A percentile compares a stretch with the other conserved stretches of the same genome.
phyloP scores from a whole-genome alignment of 2,329 filamentous ascomycete genomes.

The Clonostachys sp. region DNA sequence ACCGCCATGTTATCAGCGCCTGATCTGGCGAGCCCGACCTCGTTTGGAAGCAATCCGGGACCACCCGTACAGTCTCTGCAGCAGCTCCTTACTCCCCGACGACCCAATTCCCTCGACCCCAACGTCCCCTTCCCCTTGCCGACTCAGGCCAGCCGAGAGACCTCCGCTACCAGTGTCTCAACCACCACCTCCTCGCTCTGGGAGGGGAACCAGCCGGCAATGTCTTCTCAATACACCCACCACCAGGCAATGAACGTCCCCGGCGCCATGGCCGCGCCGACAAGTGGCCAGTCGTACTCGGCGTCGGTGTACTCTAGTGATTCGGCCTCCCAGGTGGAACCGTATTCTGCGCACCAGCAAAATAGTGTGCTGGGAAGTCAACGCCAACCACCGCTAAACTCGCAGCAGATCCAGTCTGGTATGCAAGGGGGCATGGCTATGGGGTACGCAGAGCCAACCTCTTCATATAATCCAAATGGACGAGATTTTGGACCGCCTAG shows the following conservation, averaged over 20 bases:
- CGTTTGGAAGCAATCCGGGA: conserved; percentile 11
- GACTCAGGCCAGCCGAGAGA: conserved; percentile 23
- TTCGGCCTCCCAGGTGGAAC: conserved; percentile 6
- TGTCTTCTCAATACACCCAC: conserved; percentile 15
- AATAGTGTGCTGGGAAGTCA: too few relatives aligned
- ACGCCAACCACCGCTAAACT: background rate
- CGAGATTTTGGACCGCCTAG: background rate
- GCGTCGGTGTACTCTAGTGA: conserved; percentile 2
- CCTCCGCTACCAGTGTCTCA: conserved; percentile 23
- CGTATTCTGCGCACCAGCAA: background rate
- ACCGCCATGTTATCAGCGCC: background rate
- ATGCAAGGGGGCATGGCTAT: background rate
- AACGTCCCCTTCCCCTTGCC: conserved; percentile 17
- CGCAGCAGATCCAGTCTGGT: background rate
- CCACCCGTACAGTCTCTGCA: conserved; percentile 26
- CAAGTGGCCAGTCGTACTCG: conserved; percentile 7
- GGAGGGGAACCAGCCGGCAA: conserved; percentile 18
- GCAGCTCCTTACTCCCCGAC: conserved; percentile 27
- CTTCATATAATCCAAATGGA: background rate
- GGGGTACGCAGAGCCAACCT: background rate
- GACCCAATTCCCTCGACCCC: conserved; percentile 19
- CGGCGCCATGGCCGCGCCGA: conserved; percentile 9
- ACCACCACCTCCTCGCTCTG: conserved; percentile 23
- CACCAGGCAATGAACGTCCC: conserved; percentile 14
- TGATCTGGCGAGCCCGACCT: background rate